A percentile compares a stretch with the other conserved stretches of the same genome.
Evolutionary conservation across 1,284 basidiomycete genomes (phyloP).

Genomic region (Xanthoconium separans): DNA sequence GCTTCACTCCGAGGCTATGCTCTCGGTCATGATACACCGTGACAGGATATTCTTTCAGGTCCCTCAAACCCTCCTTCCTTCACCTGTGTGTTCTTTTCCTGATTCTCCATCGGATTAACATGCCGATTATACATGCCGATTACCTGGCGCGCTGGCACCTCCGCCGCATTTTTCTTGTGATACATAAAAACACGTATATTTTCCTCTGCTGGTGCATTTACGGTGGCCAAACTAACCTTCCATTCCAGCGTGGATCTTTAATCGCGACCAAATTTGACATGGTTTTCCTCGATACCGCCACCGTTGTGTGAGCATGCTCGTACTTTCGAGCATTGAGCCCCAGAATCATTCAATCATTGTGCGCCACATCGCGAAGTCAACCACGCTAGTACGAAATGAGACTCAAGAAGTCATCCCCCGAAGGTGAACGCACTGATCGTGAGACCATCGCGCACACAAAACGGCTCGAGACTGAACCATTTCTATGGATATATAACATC

Average conservation of each 20-base stretch:
- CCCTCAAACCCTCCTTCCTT: background rate
- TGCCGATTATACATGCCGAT: background rate
- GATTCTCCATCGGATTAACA: slow-evolving; percentile 15
- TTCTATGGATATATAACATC: background rate
- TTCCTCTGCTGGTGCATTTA: background rate
- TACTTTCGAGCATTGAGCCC: background rate
- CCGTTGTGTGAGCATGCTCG: background rate
- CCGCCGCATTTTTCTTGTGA: background rate
- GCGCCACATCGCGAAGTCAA: background rate
- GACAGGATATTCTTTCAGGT: slow-evolving; percentile 6
- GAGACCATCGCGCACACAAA: background rate
- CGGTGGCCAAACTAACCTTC: background rate
- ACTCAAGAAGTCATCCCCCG: background rate
- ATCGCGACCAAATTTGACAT: background rate
- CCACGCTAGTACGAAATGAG: background rate
- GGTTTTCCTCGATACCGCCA: background rate
- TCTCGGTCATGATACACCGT: background rate
- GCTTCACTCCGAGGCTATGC: slow-evolving; percentile 6
- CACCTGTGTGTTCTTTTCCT: slow-evolving; percentile 3
- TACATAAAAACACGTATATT: background rate
- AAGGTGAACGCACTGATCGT: background rate
- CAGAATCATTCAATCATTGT: background rate
- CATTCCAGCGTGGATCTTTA: background rate
- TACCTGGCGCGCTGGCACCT: background rate
- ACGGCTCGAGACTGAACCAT: background rate